These are phyloP conservation scores for Aspergillus sojae DNA, from an alignment of 2,329 filamentous ascomycete species.

Conservation along the genomic window DNA sequence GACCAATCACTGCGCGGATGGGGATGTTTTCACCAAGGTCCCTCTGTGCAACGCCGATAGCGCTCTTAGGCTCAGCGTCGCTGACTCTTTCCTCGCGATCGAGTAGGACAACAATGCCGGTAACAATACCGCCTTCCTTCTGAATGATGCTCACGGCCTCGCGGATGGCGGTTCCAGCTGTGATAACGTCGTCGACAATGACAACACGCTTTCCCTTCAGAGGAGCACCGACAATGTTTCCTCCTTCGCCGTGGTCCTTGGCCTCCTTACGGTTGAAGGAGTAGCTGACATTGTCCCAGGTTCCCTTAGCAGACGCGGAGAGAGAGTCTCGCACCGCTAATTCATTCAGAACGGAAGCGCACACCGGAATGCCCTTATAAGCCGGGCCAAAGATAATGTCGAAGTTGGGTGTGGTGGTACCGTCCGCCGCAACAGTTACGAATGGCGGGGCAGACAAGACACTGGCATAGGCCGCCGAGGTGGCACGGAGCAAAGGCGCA, in stretches of 20 bases:
- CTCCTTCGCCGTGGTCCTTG: constrained; percentile 94
- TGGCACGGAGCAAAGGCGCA: constrained; percentile 73
- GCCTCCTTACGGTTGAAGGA: constrained; percentile 95
- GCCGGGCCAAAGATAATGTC: constrained; percentile 92
- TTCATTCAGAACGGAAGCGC: constrained; percentile 73
- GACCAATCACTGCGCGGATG: constrained; percentile 69
- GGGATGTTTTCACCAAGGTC: constrained; percentile 73
- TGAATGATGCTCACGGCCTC: constrained; percentile 90
- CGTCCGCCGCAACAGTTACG: constrained; percentile 38
- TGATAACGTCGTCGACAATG: constrained; percentile 96
- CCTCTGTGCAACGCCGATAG: constrained; percentile 81
- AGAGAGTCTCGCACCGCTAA: constrained; percentile 67
- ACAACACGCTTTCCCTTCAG: constrained; percentile 84
- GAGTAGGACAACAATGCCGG: constrained; percentile 84
- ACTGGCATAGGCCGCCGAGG: constrained; percentile 78
- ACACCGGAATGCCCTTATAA: constrained; percentile 96
- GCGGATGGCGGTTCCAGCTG: constrained; percentile 88
- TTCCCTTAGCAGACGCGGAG: constrained; percentile 45
- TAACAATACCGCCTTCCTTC: constrained; percentile 79
- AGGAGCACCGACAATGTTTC: constrained; percentile 84
- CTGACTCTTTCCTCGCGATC: constrained; percentile 53
- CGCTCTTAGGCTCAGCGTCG: constrained; percentile 70
- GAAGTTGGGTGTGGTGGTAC: constrained; percentile 55
- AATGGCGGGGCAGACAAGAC: constrained; percentile 55
- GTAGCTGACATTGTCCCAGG: constrained; percentile 74